Conservation (phyloP, 441 rosid genomes). For the Francoa sonchifolia region DNA sequence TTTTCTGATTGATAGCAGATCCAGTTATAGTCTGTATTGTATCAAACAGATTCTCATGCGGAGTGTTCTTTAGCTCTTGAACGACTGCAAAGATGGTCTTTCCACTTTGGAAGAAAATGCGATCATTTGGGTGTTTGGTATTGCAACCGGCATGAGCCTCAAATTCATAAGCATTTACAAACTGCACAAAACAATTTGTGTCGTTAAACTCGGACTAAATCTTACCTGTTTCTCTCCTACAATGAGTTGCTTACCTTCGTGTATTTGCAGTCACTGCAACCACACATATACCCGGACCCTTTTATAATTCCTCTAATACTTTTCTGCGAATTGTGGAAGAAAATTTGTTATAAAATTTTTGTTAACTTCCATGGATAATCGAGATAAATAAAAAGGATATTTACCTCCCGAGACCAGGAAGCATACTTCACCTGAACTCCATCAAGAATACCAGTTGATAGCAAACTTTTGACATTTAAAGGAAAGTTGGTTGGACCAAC, state of each 20-base stretch:
- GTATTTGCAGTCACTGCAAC: constrained; percentile 48
- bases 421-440: constrained; percentile 67
- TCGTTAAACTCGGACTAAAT: constrained; percentile 5
- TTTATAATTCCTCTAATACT: constrained; percentile 56
- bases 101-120: constrained; percentile 63
- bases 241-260: constrained; percentile 32
- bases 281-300: constrained; percentile 67
- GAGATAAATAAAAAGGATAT: not conserved
- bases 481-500: constrained; percentile 60
- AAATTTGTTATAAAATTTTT: not conserved
- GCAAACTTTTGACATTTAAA: constrained; percentile 62
- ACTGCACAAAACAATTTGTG: constrained; percentile 22
- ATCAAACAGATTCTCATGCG: constrained; percentile 44
- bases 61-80: constrained; percentile 58
- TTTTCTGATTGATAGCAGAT: constrained; percentile 63
- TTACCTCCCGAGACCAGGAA: constrained; percentile 63
- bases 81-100: constrained; percentile 68
- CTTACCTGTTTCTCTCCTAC: not conserved
- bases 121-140: constrained; percentile 76
- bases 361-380: not conserved
- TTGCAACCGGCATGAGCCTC: constrained; percentile 73
- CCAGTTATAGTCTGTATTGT: constrained; percentile 48
- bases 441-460: constrained; percentile 75
- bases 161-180: constrained; percentile 61
- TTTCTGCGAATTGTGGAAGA: constrained; percentile 21